phyloP scores from a whole-genome alignment of 2,329 filamentous ascomycete genomes.

The Calonectria henricotiae region DNA sequence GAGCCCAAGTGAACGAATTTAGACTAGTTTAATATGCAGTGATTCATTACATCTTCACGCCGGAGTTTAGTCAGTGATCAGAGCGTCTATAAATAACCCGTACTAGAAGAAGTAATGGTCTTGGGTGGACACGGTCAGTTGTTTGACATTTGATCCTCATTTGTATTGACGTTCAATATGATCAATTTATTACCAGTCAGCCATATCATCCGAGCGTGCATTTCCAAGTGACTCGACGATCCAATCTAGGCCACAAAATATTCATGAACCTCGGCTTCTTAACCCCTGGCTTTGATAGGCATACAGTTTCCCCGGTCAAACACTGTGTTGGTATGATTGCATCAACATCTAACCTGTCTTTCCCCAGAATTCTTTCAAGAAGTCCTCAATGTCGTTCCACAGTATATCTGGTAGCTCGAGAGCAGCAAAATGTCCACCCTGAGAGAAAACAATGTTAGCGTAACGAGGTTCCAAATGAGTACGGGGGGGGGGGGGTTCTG shows the following conservation, averaged over 20 bases:
- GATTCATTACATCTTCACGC: no score
- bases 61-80: no score
- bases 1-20: no score
- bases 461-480: not conserved
- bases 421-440: slow-evolving; percentile 44
- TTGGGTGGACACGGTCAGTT: no score
- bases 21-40: no score
- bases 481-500: not conserved
- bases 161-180: not conserved
- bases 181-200: not conserved
- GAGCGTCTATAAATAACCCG: no score
- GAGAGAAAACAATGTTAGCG: not conserved
- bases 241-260: not conserved
- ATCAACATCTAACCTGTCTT: not conserved
- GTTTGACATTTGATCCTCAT: not conserved
- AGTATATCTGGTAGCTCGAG: slow-evolving; percentile 39
- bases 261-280: not conserved
- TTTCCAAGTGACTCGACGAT: not conserved
- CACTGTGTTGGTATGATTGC: no score
- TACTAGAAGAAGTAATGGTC: no score
- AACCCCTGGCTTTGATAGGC: no score
- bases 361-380: slow-evolving; percentile 33
- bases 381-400: slow-evolving; percentile 42
- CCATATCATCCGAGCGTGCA: not conserved
- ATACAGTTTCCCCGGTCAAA: not conserved